Evolutionary conservation across 2,329 filamentous ascomycete genomes (phyloP).

Genomic region (Phyllosticta citriasiana): DNA sequence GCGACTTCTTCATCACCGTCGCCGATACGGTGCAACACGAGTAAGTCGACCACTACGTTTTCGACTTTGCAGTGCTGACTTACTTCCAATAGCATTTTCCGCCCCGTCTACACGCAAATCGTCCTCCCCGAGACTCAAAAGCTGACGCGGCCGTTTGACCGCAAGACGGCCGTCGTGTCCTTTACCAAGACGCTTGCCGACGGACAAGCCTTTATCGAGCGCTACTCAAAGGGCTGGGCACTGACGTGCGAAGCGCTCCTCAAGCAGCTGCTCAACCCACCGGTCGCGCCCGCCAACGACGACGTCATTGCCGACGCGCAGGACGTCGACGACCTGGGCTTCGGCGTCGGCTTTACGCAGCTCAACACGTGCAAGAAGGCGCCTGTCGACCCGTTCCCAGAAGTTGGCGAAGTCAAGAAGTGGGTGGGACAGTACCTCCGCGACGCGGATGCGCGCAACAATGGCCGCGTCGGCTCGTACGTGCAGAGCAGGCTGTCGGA

Average conservation of each 20-base stretch:
- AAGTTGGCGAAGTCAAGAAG: slow-evolving; percentile 64
- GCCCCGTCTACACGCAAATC: slow-evolving; percentile 73
- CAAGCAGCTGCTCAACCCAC: slow-evolving; percentile 80
- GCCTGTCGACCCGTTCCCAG: slow-evolving; percentile 71
- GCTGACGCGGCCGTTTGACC: slow-evolving; percentile 75
- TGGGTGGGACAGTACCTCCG: slow-evolving; percentile 82
- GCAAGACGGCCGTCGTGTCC: slow-evolving; percentile 87
- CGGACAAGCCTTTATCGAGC: slow-evolving; percentile 67
- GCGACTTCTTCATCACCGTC: slow-evolving; percentile 82
- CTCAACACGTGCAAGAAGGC: slow-evolving; percentile 80
- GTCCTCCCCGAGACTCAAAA: slow-evolving; percentile 85
- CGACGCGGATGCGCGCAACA: slow-evolving; percentile 63
- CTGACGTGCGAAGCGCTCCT: slow-evolving; percentile 84
- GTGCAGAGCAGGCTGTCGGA: slow-evolving; percentile 57
- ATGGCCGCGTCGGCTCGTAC: slow-evolving; percentile 60
- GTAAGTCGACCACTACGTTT: slow-evolving; percentile 28
- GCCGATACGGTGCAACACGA: slow-evolving; percentile 70
- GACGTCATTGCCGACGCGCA: slow-evolving; percentile 68
- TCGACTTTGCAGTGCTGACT: slow-evolving; percentile 15
- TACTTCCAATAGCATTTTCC: slow-evolving; percentile 52
- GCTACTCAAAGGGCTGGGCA: slow-evolving; percentile 63
- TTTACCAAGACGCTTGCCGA: slow-evolving; percentile 87
- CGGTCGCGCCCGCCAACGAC: slow-evolving; percentile 55
- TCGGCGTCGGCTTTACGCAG: slow-evolving; percentile 88
- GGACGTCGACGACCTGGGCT: slow-evolving; percentile 92